Evolutionary conservation across 345 rosid species (phyloP).

Genomic region (Durio zibethinus): DNA sequence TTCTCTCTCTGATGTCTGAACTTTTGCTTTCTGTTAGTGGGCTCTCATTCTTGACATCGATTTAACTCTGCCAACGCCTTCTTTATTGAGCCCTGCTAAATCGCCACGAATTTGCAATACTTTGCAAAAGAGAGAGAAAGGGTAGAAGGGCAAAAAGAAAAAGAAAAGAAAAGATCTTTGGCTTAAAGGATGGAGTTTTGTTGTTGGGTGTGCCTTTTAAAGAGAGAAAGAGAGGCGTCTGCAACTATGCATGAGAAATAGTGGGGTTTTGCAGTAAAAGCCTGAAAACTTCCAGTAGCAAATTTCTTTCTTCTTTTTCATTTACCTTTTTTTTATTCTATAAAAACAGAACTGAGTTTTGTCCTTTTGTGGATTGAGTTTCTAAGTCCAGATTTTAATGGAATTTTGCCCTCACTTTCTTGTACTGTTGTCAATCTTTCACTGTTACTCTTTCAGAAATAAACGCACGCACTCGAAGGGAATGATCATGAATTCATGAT

Average conservation of each 20-base stretch:
- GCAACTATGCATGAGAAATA: constrained; percentile 18
- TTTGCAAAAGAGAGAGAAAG: constrained; percentile 2
- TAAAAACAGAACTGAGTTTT: background rate
- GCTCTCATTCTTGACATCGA: constrained; percentile 6
- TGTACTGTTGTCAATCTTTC: background rate
- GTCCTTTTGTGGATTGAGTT: background rate
- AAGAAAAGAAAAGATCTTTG: background rate
- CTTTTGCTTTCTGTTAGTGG: constrained; percentile 17
- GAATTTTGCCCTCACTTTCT: constrained; percentile 12
- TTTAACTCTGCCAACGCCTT: constrained; percentile 3
- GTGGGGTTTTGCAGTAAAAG: background rate
- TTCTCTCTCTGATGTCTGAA: constrained; percentile 1
- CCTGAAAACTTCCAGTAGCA: background rate
- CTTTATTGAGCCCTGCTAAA: constrained; percentile 9
- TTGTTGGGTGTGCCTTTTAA: constrained; percentile 15
- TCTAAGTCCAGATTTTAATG: background rate
- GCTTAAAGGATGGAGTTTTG: constrained; percentile 12
- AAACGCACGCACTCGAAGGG: constrained; percentile 15
- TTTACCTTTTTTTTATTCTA: background rate
- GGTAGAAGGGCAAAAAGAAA: background rate
- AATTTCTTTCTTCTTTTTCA: background rate
- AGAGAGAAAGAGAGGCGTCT: constrained; percentile 2
- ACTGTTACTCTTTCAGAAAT: background rate
- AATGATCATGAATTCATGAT: background rate
- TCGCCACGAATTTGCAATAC: constrained; percentile 13